Percentiles rank a stretch among this genome's conserved stretches.
Evolutionary conservation across 768 basidiomycete species (phyloP).

Genomic region (Agrocybe pediades): DNA sequence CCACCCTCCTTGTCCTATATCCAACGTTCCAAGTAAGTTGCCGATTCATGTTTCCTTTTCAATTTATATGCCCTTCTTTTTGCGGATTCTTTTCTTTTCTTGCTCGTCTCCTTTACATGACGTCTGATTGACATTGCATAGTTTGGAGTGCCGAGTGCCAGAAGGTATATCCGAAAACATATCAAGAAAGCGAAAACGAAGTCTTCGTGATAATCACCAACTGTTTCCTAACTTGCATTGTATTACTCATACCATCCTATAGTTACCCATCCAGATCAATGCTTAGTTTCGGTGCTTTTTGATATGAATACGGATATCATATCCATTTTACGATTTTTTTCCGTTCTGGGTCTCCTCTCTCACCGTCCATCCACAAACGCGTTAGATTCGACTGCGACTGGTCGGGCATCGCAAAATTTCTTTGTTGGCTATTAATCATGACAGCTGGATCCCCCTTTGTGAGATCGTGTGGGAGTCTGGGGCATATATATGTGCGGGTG

Average conservation of each 20-base stretch:
- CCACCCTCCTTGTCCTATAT: constrained; percentile 64
- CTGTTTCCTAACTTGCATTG: too few species aligned
- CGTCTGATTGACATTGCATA: constrained; percentile 28
- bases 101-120: constrained; percentile 12
- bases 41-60: constrained; percentile 9
- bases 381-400: too few species aligned
- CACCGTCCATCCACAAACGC: too few species aligned
- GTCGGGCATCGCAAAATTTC: not conserved
- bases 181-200: constrained; percentile 37
- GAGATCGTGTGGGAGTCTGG: constrained; percentile 17
- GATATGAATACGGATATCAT: not conserved
- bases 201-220: constrained; percentile 22
- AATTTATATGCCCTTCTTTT: constrained; percentile 5
- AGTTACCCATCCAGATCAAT: constrained; percentile 7
- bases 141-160: constrained; percentile 67
- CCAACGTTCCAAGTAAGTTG: constrained; percentile 63
- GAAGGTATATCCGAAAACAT: constrained; percentile 53
- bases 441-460: constrained; percentile 10
- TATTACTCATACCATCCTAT: constrained; percentile 2
- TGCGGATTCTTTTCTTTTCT: constrained; percentile 8
- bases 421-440: constrained; percentile 2
- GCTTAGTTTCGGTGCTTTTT: too few species aligned
- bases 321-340: not conserved
- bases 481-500: constrained; percentile 3
- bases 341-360: too few species aligned